These are phyloP conservation scores for Vaccinium macrocarpon DNA, from an alignment of 148 eudicot genomes.

Conservation along the genomic window DNA sequence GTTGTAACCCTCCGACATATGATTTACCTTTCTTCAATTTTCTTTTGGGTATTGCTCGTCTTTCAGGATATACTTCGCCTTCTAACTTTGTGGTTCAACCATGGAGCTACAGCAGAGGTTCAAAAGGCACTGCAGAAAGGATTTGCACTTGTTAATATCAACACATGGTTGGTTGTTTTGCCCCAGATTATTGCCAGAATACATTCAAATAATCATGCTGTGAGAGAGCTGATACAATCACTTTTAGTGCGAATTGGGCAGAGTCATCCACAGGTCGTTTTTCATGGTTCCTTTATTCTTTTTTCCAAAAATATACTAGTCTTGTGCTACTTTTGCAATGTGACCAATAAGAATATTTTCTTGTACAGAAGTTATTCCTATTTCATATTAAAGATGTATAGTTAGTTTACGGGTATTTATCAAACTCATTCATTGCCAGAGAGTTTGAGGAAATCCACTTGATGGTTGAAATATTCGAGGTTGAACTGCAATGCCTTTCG, in stretches of 20 bases:
- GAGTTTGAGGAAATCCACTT: slow-evolving; percentile 10
- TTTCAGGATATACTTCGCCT: slow-evolving; percentile 95
- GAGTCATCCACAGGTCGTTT: slow-evolving; percentile 90
- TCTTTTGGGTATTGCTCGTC: not conserved
- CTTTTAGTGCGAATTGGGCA: slow-evolving; percentile 94
- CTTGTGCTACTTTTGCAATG: slow-evolving; percentile 8
- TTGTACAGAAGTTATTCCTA: not conserved
- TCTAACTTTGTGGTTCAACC: slow-evolving; percentile 97
- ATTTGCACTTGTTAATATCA: slow-evolving; percentile 85
- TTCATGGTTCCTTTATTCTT: not conserved
- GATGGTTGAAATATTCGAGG: not conserved
- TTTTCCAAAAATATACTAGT: not conserved
- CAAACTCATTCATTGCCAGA: slow-evolving; percentile 3
- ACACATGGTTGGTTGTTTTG: slow-evolving; percentile 97
- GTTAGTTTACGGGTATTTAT: not conserved
- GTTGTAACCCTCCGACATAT: not conserved
- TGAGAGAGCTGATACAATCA: slow-evolving; percentile 91
- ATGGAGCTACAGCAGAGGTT: slow-evolving; percentile 90
- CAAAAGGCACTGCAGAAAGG: slow-evolving; percentile 84
- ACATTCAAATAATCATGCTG: slow-evolving; percentile 92
- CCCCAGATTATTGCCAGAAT: slow-evolving; percentile 97
- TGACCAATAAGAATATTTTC: not conserved
- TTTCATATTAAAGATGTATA: not conserved
- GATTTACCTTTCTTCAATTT: slow-evolving; percentile 10
- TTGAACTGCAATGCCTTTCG: not conserved